Base-by-base conservation (phyloP, 768 basidiomycete species). In the Boletus huronensis region DNA sequence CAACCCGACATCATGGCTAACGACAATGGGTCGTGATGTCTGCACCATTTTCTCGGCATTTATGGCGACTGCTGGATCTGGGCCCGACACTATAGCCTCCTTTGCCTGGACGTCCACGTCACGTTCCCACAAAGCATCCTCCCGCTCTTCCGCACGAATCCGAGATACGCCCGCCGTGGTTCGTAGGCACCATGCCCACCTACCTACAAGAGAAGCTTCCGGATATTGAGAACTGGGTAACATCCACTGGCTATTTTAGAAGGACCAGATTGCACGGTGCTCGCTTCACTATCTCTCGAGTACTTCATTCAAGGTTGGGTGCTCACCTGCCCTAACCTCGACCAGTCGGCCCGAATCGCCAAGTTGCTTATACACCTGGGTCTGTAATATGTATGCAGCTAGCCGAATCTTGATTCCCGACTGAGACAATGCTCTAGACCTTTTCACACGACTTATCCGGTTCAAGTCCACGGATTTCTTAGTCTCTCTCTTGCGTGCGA, bases 271-370 rank as follows among this genome's bases (percentile, higher is more conserved):
- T 13, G 31, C 21, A 28, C n/a, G 8, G 13, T 21, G 42, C 17
- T 16, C 29, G 5, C 36, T 5, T 6, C 25, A 17, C 39, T 10
- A n/a, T 3, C n/a, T 25, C 14, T 25, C 21, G 23, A 23, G 23
- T 32, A 6, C 9, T 19, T 25, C 41, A 17, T 21, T 21, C 55
- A 58, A 36, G 56, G 36, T 36, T n/a, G 31, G 3, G 31, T n/a
- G 6, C 14, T 4, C 32, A 23, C 23, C 13, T 14, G 25, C n/a
- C 8, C 16, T 23, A 39, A 34, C 17, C 31, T 35, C 26, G 13
- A 34, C 29, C 10, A 25, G 13, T 50, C 58, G 47, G 58, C 23
- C 42, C 53, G 34, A 36, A 38, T 38, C 25, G 48, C 59, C 34
- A 50, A 40, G n/a, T n/a, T n/a, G n/a, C n/a, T n/a, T n/a, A n/a